phyloP scores from a whole-genome alignment of 2,329 filamentous ascomycete genomes.

The Mycocentrospora acerina region DNA sequence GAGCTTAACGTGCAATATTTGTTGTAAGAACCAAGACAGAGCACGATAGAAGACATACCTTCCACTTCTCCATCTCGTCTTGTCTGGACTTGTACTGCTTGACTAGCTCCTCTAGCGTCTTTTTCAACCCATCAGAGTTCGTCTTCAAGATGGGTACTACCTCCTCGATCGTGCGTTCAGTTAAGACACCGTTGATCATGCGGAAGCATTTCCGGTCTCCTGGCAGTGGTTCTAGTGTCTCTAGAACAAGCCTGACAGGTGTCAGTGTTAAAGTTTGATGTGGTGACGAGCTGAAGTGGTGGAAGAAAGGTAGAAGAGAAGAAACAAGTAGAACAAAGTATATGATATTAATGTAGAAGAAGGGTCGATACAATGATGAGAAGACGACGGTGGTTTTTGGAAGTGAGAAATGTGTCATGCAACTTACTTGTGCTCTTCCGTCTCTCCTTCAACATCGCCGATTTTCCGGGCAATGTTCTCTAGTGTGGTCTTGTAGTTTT shows the following conservation, averaged over 20 bases:
- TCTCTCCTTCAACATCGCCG: constrained; percentile 94
- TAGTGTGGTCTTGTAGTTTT: constrained; percentile 73
- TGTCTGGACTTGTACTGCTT: constrained; percentile 97
- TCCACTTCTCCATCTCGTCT: constrained; percentile 96
- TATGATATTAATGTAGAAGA: constrained; percentile 21
- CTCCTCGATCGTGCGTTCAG: constrained; percentile 91
- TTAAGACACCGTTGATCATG: constrained; percentile 95
- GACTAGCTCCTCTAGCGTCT: constrained; percentile 89
- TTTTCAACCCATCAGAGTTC: constrained; percentile 90
- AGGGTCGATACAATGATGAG: constrained; percentile 5
- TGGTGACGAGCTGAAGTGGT: constrained; percentile 16
- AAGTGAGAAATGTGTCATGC: constrained; percentile 7
- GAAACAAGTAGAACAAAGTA: constrained; percentile 3
- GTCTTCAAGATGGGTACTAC: constrained; percentile 88
- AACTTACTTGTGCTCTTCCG: constrained; percentile 94
- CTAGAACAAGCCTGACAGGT: constrained; percentile 76
- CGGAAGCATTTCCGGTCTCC: constrained; percentile 94
- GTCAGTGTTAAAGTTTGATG: constrained; percentile 20
- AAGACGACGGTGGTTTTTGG: constrained; percentile 7
- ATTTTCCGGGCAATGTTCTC: constrained; percentile 96
- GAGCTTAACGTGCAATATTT: neutral
- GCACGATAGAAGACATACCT: constrained; percentile 62
- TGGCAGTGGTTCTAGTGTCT: constrained; percentile 81
- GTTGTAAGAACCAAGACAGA: neutral
- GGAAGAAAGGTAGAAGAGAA: constrained; percentile 2